These are phyloP conservation scores for Penicillium arizonense DNA, from an alignment of 495 filamentous ascomycete species.

Conservation along the genomic window DNA sequence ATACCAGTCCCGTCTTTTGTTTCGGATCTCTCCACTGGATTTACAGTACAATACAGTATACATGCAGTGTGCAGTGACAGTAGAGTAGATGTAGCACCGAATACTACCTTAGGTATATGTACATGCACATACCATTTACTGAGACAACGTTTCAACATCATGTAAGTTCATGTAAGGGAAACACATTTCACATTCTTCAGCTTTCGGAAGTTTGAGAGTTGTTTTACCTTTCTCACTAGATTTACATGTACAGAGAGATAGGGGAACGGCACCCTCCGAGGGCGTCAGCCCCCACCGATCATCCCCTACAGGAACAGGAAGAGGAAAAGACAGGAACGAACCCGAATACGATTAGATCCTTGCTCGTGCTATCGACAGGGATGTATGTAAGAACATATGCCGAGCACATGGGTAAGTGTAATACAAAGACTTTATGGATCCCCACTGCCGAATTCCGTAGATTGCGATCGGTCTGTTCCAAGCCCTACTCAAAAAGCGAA, in stretches of 20 bases:
- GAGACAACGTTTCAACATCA: too few species aligned
- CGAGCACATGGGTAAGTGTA: slow-evolving; percentile 1
- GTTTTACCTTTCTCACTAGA: not conserved
- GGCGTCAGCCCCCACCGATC: not conserved
- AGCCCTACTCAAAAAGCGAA: slow-evolving; percentile 1
- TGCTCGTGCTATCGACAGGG: not conserved
- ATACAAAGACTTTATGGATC: slow-evolving; percentile 3
- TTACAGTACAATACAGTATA: too few species aligned
- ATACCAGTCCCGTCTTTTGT: not conserved
- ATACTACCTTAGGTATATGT: not conserved
- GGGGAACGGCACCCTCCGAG: slow-evolving; percentile 3
- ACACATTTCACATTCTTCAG: not conserved
- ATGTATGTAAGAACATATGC: not conserved
- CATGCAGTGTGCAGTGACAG: too few species aligned
- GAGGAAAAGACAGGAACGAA: not conserved
- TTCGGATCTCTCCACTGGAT: not conserved
- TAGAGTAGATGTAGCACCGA: too few species aligned
- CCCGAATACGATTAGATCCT: not conserved
- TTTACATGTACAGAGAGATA: not conserved
- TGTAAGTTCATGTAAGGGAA: too few species aligned
- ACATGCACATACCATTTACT: not conserved
- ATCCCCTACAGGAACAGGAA: not conserved
- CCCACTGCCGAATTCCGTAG: slow-evolving; percentile 5
- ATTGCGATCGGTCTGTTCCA: slow-evolving; percentile 2
- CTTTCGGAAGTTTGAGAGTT: not conserved